Percentiles rank a stretch among this genome's conserved stretches.
These are phyloP conservation scores for Millerago galiae DNA, from an alignment of 805 yeast genomes.

Conservation along the genomic window DNA sequence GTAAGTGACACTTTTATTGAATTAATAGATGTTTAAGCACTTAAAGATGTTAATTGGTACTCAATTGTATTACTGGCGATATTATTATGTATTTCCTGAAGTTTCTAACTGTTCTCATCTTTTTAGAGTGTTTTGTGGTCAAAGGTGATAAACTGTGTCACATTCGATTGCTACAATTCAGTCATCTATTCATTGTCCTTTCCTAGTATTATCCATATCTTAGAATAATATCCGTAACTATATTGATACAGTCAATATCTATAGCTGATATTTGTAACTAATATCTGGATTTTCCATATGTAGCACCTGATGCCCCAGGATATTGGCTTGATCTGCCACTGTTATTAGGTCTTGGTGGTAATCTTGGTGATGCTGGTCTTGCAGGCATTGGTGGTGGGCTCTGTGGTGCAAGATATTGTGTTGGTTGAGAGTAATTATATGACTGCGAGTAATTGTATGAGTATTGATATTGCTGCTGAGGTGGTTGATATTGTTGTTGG, in stretches of 20 bases:
- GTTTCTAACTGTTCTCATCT: no score
- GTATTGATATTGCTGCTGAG: neutral
- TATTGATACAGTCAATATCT: no score
- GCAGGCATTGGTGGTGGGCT: slow-evolving; percentile 1
- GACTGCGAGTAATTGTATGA: neutral
- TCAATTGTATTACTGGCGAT: neutral
- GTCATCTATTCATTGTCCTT: no score
- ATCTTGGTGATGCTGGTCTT: slow-evolving; percentile 1
- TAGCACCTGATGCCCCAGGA: slow-evolving; percentile 6
- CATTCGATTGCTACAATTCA: no score
- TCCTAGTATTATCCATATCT: no score
- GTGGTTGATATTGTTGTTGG: neutral
- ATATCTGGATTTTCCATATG: neutral
- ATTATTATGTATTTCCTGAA: neutral
- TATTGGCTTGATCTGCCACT: slow-evolving; percentile 5
- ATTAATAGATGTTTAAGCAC: no score
- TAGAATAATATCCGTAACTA: no score
- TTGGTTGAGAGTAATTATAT: neutral
- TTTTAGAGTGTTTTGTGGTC: no score
- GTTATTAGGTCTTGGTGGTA: slow-evolving; percentile 1
- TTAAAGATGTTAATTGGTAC: no score
- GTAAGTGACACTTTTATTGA: no score
- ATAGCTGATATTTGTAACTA: slow-evolving; percentile 15
- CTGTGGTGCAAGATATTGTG: neutral
- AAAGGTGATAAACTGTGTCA: no score